Evolutionary conservation across 257 asterid genomes (phyloP).

Genomic region (Scutellaria minor): DNA sequence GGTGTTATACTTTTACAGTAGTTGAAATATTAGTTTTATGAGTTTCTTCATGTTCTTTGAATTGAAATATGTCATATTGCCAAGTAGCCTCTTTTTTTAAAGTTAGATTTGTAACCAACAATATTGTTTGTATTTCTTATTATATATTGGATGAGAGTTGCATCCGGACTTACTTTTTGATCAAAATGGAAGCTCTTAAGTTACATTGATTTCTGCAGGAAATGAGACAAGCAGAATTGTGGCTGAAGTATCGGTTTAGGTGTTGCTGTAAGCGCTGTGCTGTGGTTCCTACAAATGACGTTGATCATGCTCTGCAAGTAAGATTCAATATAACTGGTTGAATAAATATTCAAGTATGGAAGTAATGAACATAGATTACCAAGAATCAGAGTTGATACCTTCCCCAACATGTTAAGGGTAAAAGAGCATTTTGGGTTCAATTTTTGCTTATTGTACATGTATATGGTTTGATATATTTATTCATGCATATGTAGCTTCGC

Average conservation of each 20-base stretch:
- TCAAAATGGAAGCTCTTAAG: neutral
- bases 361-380: neutral
- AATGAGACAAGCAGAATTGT: constrained; percentile 61
- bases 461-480: neutral
- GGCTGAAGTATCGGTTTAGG: constrained; percentile 60
- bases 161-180: neutral
- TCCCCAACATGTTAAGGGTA: neutral
- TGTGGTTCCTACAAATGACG: constrained; percentile 53
- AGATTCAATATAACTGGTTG: constrained; percentile 21
- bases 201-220: constrained; percentile 43
- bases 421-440: neutral
- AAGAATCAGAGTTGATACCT: neutral
- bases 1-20: no score
- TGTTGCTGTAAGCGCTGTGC: constrained; percentile 71
- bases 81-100: neutral
- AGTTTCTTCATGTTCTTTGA: neutral
- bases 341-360: neutral
- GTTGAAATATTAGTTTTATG: constrained; percentile 15
- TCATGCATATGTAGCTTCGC: neutral
- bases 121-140: constrained; percentile 7
- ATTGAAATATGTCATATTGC: neutral
- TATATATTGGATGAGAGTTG: neutral
- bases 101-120: neutral
- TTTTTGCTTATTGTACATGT: neutral
- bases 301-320: constrained; percentile 68